Percentiles rank a stretch among this genome's conserved stretches.
These are phyloP conservation scores for Triticum turgidum DNA, from an alignment of 176 grass and related monocot species.

Conservation along the genomic window DNA sequence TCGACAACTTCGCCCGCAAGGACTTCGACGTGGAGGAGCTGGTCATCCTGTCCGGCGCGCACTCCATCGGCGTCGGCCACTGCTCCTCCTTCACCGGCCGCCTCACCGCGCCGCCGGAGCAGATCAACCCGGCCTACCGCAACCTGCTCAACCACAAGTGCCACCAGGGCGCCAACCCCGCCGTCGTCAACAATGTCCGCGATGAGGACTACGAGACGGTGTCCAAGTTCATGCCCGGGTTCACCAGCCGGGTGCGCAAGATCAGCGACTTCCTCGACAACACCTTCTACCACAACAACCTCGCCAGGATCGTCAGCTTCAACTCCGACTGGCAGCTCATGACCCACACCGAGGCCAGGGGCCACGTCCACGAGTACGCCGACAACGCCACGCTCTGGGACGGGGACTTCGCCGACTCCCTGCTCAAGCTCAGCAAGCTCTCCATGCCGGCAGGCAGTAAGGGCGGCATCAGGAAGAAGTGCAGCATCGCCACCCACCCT, in stretches of 20 bases:
- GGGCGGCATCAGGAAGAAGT: conserved; percentile 62
- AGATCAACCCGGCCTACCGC: conserved; percentile 42
- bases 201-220: conserved; percentile 14
- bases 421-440: conserved; percentile 63
- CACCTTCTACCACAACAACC: conserved; percentile 47
- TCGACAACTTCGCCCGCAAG: conserved; percentile 44
- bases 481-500: conserved; percentile 24
- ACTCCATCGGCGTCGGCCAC: conserved; percentile 62
- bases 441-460: conserved; percentile 43
- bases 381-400: conserved; percentile 40
- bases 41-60: conserved; percentile 64
- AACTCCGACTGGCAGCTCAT: conserved; percentile 54
- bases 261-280: conserved; percentile 32
- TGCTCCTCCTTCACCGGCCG: conserved; percentile 51
- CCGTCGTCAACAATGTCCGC: conserved; percentile 23
- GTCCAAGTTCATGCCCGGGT: conserved; percentile 11
- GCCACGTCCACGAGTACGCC: conserved; percentile 35
- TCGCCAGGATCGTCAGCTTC: conserved; percentile 45
- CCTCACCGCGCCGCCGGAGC: conserved; percentile 15
- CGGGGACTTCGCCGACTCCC: conserved; percentile 40
- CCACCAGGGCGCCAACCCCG: neutral
- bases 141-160: conserved; percentile 41
- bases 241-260: conserved; percentile 39
- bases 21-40: conserved; percentile 60
- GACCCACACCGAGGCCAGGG: conserved; percentile 4